Conservation (phyloP, 495 filamentous ascomycete species). For the Delitschia confertaspora region DNA sequence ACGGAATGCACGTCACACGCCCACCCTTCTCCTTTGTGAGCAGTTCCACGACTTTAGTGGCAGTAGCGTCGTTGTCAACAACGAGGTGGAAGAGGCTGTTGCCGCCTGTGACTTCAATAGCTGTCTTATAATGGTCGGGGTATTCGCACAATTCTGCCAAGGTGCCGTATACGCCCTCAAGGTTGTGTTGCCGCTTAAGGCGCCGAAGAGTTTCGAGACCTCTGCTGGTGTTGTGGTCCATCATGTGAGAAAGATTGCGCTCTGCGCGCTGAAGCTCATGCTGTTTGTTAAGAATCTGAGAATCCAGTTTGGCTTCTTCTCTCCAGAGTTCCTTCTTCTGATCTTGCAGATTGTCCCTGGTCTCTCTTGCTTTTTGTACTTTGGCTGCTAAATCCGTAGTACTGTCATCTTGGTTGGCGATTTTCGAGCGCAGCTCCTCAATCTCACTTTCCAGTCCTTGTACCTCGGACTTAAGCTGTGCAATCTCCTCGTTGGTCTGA, state of each 20-base stretch:
- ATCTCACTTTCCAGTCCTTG: slow-evolving; percentile 63
- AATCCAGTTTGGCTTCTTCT: slow-evolving; percentile 78
- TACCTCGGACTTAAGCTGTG: slow-evolving; percentile 61
- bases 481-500: slow-evolving; percentile 80
- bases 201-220: slow-evolving; percentile 75
- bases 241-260: slow-evolving; percentile 65
- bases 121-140: slow-evolving; percentile 72
- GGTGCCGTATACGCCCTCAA: slow-evolving; percentile 87
- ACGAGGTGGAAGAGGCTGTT: slow-evolving; percentile 94
- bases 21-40: slow-evolving; percentile 72
- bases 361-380: slow-evolving; percentile 70
- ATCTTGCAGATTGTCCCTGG: slow-evolving; percentile 69
- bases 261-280: slow-evolving; percentile 69
- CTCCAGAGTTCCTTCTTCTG: slow-evolving; percentile 85
- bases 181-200: slow-evolving; percentile 63
- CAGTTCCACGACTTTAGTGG: slow-evolving; percentile 67
- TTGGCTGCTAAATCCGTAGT: slow-evolving; percentile 61
- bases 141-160: slow-evolving; percentile 85
- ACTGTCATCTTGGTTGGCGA: slow-evolving; percentile 69
- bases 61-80: slow-evolving; percentile 85
- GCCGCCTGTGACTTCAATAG: slow-evolving; percentile 88
- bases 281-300: slow-evolving; percentile 62
- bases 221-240: slow-evolving; percentile 78
- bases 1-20: slow-evolving; percentile 90
- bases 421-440: slow-evolving; percentile 55